Conservation (phyloP, 2,329 filamentous ascomycete species). For the Fusarium chaquense region DNA sequence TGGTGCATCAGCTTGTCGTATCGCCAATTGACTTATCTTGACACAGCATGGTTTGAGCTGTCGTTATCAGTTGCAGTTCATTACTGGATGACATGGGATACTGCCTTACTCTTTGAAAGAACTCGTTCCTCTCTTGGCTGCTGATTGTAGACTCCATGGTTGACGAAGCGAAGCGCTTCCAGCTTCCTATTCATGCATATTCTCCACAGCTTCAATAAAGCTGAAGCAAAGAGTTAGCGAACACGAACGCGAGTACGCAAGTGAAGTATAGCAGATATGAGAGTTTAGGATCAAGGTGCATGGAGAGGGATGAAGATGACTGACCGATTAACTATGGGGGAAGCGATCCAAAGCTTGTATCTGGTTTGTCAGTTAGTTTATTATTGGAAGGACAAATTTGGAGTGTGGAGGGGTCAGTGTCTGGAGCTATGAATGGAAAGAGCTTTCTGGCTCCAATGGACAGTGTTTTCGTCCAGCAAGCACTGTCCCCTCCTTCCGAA, state of each 20-base stretch:
- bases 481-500: neutral
- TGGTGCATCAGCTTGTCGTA: constrained; percentile 60
- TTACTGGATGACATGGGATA: neutral
- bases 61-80: constrained; percentile 11
- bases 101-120: constrained; percentile 50
- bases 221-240: constrained; percentile 23
- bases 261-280: neutral
- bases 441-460: neutral
- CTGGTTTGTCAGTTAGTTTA: constrained; percentile 6
- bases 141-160: constrained; percentile 46
- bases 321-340: neutral
- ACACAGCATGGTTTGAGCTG: constrained; percentile 74
- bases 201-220: constrained; percentile 28
- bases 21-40: constrained; percentile 68
- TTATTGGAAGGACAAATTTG: constrained; percentile 23
- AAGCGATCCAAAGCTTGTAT: constrained; percentile 7
- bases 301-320: neutral
- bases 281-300: neutral
- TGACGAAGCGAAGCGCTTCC: constrained; percentile 37
- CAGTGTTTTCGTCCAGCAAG: neutral
- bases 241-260: constrained; percentile 32
- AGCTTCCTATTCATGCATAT: constrained; percentile 38
- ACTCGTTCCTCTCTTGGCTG: constrained; percentile 47
- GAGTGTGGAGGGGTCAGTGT: constrained; percentile 24
- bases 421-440: constrained; percentile 12